Evolutionary conservation across 176 grass and related monocot genomes (phyloP), one percentile per base, ranked within the genome.

Genomic region (Melocanna baccifera): DNA sequence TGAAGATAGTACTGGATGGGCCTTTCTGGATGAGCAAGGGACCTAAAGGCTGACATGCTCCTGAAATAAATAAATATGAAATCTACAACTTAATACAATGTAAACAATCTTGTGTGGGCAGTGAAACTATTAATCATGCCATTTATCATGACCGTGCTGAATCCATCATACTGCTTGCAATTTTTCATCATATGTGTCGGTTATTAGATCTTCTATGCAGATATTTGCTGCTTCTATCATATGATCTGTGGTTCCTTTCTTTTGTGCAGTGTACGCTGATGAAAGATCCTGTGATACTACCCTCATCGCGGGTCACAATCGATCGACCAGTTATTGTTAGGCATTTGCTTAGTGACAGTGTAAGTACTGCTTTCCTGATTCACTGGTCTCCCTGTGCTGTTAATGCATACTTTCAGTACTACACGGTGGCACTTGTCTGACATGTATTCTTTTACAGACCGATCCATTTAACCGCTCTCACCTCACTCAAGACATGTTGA

Each of bases 391-490:
- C 47, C 5, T 56, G 70, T 62, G 11, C 34, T 75, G 45, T 77
- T 18, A 20, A 59, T 78, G 62, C 46, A 80, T 39, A 51, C 7
- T 81, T 64, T 36, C 34, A 42, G 52, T 6, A 30, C 16, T 78
- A 71, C 6, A 26, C 30, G 19, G 29, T 59, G 25, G 11, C 29
- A 72, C 26, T 57, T 83, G n/a, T 80, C 67, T 82, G 65, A 90
- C 42, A 12, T 81, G 18, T 85, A 41, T 80, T 62, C 46, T 42
- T 86, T 77, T 76, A 51, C 89, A 97, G 95, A 96, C 93, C 0
- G 93, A 98, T 84, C 96, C 96, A 26, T 99, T 99, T 80, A 99
- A 96, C 52, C 96, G 96, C 4, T 96, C 96, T 9, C 93, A 92
- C 84, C 93, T 99, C 30, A 91, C 96, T 19, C 96, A 94, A 94